Evolutionary conservation across 2,329 filamentous ascomycete species (phyloP), one percentile per base, ranked within the genome.

Genomic region (Proliferodiscus dingleyae): DNA sequence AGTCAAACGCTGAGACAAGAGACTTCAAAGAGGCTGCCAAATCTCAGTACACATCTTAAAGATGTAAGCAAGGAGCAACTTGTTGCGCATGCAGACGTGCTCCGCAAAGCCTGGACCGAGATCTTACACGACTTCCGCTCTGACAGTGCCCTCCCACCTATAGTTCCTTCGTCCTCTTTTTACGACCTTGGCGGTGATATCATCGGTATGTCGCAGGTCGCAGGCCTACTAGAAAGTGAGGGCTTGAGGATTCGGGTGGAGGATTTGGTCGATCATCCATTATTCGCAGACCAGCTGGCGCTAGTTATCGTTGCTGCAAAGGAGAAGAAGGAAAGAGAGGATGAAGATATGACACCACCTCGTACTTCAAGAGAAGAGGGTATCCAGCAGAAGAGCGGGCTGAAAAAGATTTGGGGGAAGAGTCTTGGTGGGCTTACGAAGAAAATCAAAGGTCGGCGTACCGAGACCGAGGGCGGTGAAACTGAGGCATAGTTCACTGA

Each of bases 181-280:
- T 51, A 37, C 30, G 45, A 34, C 2, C 22, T 49, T 8, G 49
- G 46, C 8, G 42, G 46, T 10, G 49, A 51, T 41, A 46, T 51
- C n/a, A 46, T 51, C 22, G 46, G 39, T 9, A 16, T 44, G 8
- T 46, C 49, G 6, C 49, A 51, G 28, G 16, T 47, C 5, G 37
- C 30, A 5, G 15, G 22, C 2, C 22, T 50, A 3, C 42, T 50
- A 22, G 46, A 44, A 13, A 21, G 10, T 5, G 36, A 42, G 24
- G 49, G 46, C 1, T 45, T 43, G n/a, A 49, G 41, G 16, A 11
- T 52, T 4, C 41, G 43, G 18, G 29, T 52, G 10, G 46, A 49
- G 28, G 49, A 52, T 29, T 36, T 49, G 10, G 45, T 52, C 19
- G 19, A 49, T 33, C 34, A 45, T 37, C 46, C 49, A 11, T 15